phyloP scores from a whole-genome alignment of 2,329 filamentous ascomycete species.

The Exophiala alcalophila region DNA sequence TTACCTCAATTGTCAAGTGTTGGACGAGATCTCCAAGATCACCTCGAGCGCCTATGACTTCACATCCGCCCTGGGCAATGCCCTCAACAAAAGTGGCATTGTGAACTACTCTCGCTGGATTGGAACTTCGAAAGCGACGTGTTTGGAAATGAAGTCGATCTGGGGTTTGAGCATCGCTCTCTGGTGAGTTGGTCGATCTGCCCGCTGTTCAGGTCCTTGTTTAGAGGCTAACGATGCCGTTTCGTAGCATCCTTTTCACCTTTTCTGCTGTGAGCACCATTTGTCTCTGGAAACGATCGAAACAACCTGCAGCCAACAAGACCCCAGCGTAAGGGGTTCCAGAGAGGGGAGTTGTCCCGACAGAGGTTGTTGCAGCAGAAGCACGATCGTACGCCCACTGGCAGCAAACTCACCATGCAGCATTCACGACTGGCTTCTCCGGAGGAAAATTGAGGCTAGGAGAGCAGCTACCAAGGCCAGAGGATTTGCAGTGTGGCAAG shows the following conservation, averaged over 20 bases:
- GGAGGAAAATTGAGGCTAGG: too few species aligned
- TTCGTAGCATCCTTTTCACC: slow-evolving; percentile 60
- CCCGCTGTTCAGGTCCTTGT: not conserved
- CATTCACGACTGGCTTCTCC: too few species aligned
- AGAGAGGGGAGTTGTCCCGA: too few species aligned
- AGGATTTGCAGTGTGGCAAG: too few species aligned
- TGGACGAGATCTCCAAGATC: slow-evolving; percentile 48
- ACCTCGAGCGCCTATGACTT: slow-evolving; percentile 54
- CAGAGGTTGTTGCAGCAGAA: not conserved
- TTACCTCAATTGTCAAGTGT: slow-evolving; percentile 66
- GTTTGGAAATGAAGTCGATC: slow-evolving; percentile 79
- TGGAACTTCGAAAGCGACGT: slow-evolving; percentile 62
- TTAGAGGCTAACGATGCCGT: not conserved
- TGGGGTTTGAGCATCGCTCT: slow-evolving; percentile 83
- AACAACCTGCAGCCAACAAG: slow-evolving; percentile 48
- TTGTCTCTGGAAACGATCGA: slow-evolving; percentile 62
- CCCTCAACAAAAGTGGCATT: slow-evolving; percentile 50
- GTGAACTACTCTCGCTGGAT: slow-evolving; percentile 56
- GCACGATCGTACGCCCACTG: too few species aligned
- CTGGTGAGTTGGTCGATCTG: slow-evolving; percentile 49
- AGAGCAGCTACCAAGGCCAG: too few species aligned
- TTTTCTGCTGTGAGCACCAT: slow-evolving; percentile 58
- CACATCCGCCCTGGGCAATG: slow-evolving; percentile 51
- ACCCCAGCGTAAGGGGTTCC: slow-evolving; percentile 49
- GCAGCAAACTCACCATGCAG: too few species aligned